phyloP scores from a whole-genome alignment of 2,329 filamentous ascomycete genomes.

The Xylariaceae sp. region DNA sequence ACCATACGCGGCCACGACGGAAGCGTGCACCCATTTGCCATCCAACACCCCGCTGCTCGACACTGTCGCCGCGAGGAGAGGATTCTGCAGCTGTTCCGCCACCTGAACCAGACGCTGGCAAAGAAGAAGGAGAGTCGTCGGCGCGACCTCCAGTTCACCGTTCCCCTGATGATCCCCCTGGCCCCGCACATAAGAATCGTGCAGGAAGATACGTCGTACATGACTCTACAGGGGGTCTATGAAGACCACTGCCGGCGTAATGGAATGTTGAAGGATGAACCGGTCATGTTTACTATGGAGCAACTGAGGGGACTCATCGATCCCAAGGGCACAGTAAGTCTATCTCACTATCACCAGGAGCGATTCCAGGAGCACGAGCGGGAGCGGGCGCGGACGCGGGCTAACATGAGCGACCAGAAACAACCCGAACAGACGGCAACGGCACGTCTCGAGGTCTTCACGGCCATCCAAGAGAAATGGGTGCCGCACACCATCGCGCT shows the following conservation, averaged over 20 bases:
- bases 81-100: slow-evolving; percentile 92
- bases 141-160: slow-evolving; percentile 90
- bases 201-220: slow-evolving; percentile 90
- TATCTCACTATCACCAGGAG: not conserved
- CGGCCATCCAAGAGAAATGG: slow-evolving; percentile 89
- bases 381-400: not conserved
- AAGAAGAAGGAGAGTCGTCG: slow-evolving; percentile 94
- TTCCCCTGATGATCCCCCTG: slow-evolving; percentile 91
- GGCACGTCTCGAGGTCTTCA: slow-evolving; percentile 84
- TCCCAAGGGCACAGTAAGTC: slow-evolving; percentile 54
- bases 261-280: slow-evolving; percentile 88
- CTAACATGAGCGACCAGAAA: slow-evolving; percentile 43
- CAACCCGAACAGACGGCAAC: slow-evolving; percentile 63
- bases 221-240: slow-evolving; percentile 89
- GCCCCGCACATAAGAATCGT: slow-evolving; percentile 93
- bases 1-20: slow-evolving; percentile 98
- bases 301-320: slow-evolving; percentile 76
- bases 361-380: not conserved
- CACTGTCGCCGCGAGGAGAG: slow-evolving; percentile 92
- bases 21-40: slow-evolving; percentile 91
- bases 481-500: slow-evolving; percentile 77
- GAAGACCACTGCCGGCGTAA: slow-evolving; percentile 91
- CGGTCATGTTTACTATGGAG: slow-evolving; percentile 90
- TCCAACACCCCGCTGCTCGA: slow-evolving; percentile 89
- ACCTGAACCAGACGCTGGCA: slow-evolving; percentile 86